phyloP scores from a whole-genome alignment of 2,329 filamentous ascomycete genomes.

The Incumbomyces lentus region DNA sequence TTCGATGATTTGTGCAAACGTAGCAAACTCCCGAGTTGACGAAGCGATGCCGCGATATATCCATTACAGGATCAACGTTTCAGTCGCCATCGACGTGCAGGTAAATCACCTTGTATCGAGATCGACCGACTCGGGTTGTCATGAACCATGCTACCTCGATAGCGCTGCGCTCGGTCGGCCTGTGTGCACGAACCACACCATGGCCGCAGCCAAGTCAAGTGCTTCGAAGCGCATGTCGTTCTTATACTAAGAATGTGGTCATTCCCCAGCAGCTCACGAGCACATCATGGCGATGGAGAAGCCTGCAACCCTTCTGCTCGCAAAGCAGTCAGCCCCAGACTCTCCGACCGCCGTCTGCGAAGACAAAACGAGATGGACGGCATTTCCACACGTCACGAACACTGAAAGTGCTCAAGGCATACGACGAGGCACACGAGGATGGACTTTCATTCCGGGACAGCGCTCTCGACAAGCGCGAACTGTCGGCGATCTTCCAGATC shows the following conservation, averaged over 20 bases:
- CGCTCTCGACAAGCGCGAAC: conserved; percentile 11
- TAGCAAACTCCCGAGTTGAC: too few species aligned
- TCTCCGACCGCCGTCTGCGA: not conserved
- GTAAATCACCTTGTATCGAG: too few species aligned
- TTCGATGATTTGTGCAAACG: too few species aligned
- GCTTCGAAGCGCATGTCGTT: not conserved
- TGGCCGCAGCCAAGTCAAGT: conserved; percentile 7
- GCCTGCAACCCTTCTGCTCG: not conserved
- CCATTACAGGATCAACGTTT: too few species aligned
- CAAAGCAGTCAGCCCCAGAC: not conserved
- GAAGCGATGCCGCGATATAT: too few species aligned
- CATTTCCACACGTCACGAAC: not conserved
- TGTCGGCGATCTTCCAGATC: conserved; percentile 13
- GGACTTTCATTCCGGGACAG: conserved; percentile 16
- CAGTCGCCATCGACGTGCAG: too few species aligned
- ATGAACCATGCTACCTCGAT: conserved; percentile 21
- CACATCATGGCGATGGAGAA: conserved; percentile 8
- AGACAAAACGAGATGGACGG: not conserved
- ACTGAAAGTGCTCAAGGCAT: not conserved
- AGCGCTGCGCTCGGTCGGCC: conserved; percentile 16
- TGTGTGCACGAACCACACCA: conserved; percentile 11
- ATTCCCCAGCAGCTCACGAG: not conserved
- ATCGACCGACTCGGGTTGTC: not conserved
- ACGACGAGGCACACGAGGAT: conserved; percentile 9
- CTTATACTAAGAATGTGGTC: not conserved